These are phyloP conservation scores for Pseudogymnoascus sp. DNA, from an alignment of 2,329 filamentous ascomycete species.

Conservation along the genomic window DNA sequence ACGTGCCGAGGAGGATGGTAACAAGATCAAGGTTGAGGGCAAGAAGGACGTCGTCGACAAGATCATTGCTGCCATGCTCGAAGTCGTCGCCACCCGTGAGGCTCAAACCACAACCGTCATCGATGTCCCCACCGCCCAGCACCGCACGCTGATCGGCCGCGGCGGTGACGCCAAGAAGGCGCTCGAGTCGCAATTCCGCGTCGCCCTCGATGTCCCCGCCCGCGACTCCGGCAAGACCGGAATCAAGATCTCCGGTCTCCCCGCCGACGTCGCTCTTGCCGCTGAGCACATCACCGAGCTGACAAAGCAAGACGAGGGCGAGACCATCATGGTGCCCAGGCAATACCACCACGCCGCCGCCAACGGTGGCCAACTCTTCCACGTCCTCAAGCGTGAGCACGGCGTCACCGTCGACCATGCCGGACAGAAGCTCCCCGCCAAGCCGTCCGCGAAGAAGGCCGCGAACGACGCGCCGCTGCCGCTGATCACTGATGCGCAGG, in stretches of 20 bases:
- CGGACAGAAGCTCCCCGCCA: conserved; percentile 67
- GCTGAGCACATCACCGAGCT: conserved; percentile 75
- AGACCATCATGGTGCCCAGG: conserved; percentile 76
- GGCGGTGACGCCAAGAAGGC: conserved; percentile 80
- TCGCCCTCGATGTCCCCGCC: conserved; percentile 83
- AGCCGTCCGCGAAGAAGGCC: conserved; percentile 46
- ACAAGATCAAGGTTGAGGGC: conserved; percentile 81
- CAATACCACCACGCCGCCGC: conserved; percentile 75
- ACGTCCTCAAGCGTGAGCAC: conserved; percentile 74
- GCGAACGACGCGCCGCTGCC: conserved; percentile 60
- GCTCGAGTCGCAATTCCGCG: conserved; percentile 77
- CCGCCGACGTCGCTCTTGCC: conserved; percentile 71
- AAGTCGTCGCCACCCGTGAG: conserved; percentile 73
- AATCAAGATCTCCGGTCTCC: conserved; percentile 76
- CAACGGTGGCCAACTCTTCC: conserved; percentile 91
- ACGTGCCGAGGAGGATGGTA: conserved; percentile 73
- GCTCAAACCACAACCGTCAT: conserved; percentile 70
- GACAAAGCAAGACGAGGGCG: conserved; percentile 78
- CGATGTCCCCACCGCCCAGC: conserved; percentile 83
- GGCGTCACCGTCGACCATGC: conserved; percentile 88
- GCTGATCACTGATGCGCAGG: conserved; percentile 84
- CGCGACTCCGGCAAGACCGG: conserved; percentile 77
- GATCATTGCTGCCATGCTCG: conserved; percentile 73
- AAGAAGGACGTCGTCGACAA: conserved; percentile 77
- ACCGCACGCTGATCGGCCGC: conserved; percentile 82